Evolutionary conservation across 176 grass and related monocot genomes (phyloP).

Genomic region (Melocanna baccifera): DNA sequence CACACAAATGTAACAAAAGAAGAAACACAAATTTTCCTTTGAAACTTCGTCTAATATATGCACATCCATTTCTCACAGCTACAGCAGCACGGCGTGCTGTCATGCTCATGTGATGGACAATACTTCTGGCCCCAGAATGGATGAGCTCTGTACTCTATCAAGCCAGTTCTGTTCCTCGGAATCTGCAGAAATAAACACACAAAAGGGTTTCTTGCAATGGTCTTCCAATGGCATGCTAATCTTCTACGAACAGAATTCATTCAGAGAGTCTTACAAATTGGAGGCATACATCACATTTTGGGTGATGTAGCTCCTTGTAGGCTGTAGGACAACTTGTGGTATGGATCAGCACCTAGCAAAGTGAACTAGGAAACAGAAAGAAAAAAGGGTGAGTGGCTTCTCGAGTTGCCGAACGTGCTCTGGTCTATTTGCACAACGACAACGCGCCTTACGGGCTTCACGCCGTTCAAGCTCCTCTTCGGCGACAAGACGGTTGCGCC

Average conservation of each 20-base stretch:
- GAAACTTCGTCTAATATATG: background rate
- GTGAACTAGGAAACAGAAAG: conserved; percentile 70
- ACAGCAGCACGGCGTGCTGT: conserved; percentile 70
- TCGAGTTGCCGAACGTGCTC: too few species aligned
- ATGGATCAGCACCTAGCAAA: conserved; percentile 64
- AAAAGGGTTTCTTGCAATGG: background rate
- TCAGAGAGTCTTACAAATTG: conserved; percentile 78
- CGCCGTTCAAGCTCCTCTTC: too few species aligned
- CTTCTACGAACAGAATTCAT: background rate
- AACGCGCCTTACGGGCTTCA: too few species aligned
- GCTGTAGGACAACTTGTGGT: conserved; percentile 86
- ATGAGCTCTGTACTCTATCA: conserved; percentile 85
- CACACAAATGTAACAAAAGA: background rate
- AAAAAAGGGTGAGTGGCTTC: too few species aligned
- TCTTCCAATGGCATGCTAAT: background rate
- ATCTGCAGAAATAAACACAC: conserved; percentile 48
- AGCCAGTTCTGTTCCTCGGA: conserved; percentile 59
- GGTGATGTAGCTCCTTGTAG: conserved; percentile 94
- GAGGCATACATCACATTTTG: conserved; percentile 93
- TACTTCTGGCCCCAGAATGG: conserved; percentile 96
- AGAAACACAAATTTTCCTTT: background rate
- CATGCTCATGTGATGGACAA: conserved; percentile 73
- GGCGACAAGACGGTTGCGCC: too few species aligned
- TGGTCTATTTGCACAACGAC: too few species aligned
- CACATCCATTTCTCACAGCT: conserved; percentile 97